Percentiles rank a stretch among this genome's conserved stretches.
These are phyloP conservation scores for Aegle marmelos DNA, from an alignment of 345 rosid genomes.

Conservation along the genomic window DNA sequence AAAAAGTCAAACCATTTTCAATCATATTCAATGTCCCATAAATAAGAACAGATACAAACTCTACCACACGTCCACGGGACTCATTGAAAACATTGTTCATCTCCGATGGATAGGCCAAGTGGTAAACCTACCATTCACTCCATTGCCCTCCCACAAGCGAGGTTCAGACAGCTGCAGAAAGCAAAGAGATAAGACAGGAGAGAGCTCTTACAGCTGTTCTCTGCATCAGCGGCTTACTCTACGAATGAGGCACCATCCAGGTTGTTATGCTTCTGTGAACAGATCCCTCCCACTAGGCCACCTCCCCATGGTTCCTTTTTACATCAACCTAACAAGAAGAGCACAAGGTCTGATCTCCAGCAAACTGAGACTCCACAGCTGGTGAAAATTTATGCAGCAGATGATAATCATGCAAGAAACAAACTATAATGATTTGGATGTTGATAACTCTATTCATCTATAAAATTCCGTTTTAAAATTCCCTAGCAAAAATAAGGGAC, in stretches of 20 bases:
- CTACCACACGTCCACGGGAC: not conserved
- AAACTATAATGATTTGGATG: constrained; percentile 30
- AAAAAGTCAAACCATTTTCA: constrained; percentile 2
- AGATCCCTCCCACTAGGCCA: constrained; percentile 17
- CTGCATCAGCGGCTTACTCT: constrained; percentile 25
- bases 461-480: constrained; percentile 24
- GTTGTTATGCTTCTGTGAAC: constrained; percentile 22
- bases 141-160: constrained; percentile 45
- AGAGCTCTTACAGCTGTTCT: constrained; percentile 20
- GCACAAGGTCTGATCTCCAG: constrained; percentile 13
- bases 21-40: constrained; percentile 15
- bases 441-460: constrained; percentile 43
- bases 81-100: not conserved
- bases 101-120: constrained; percentile 32
- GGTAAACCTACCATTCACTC: constrained; percentile 29
- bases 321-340: constrained; percentile 15
- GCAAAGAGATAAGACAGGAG: constrained; percentile 43
- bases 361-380: constrained; percentile 24
- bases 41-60: constrained; percentile 10
- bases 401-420: constrained; percentile 13
- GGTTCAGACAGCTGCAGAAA: constrained; percentile 40
- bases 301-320: constrained; percentile 20
- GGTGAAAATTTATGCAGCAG: constrained; percentile 20
- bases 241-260: constrained; percentile 9
- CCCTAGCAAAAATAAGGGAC: not conserved